These are phyloP conservation scores for Isatis tinctoria DNA, from an alignment of 345 rosid species.

Conservation along the genomic window DNA sequence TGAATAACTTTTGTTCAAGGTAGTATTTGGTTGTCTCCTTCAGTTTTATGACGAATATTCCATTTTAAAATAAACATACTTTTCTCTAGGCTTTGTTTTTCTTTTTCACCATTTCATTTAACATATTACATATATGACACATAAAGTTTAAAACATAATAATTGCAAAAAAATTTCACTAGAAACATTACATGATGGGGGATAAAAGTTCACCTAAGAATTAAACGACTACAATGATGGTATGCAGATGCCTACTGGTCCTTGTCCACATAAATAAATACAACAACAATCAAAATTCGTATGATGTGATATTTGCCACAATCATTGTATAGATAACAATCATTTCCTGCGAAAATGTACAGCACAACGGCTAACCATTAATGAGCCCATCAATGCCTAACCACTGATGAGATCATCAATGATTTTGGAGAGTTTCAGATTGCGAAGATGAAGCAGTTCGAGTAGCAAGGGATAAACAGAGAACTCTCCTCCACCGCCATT, in stretches of 20 bases:
- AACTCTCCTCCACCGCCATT: slow-evolving; percentile 64
- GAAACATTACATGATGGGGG: background rate
- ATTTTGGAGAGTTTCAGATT: slow-evolving; percentile 27
- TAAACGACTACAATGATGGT: slow-evolving; percentile 14
- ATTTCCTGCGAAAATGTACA: background rate
- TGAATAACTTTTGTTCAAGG: background rate
- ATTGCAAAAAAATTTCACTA: background rate
- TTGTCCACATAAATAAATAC: slow-evolving; percentile 22
- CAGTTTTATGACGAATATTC: background rate
- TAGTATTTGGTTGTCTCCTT: background rate
- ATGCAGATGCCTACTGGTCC: slow-evolving; percentile 17
- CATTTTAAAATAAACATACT: no score
- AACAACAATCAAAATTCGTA: slow-evolving; percentile 6
- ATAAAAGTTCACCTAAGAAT: background rate
- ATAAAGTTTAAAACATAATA: background rate
- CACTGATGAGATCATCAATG: background rate
- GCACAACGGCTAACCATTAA: background rate
- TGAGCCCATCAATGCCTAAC: background rate
- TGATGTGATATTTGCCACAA: slow-evolving; percentile 7
- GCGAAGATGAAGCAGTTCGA: slow-evolving; percentile 90
- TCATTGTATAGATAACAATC: background rate
- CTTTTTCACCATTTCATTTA: background rate
- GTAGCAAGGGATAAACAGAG: slow-evolving; percentile 78
- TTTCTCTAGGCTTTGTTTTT: background rate
- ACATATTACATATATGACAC: background rate